Base-by-base conservation (phyloP, 2,329 filamentous ascomycete genomes). In the Orbilia blumenaviensis region DNA sequence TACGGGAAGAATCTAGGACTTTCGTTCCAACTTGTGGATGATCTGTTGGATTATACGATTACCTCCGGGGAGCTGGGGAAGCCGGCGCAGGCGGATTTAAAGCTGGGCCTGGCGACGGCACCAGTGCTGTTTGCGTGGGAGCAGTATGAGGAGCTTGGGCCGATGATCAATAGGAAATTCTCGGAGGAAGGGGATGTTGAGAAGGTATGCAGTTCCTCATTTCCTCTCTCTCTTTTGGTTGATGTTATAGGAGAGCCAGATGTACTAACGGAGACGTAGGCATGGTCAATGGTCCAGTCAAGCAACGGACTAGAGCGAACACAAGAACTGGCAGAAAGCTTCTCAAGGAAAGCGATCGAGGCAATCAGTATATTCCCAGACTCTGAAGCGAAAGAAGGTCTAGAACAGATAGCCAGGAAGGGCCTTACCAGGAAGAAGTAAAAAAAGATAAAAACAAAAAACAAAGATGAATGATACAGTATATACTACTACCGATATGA, bases 81-180 rank as follows among this genome's bases (percentile, higher is more conserved):
- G 84, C 95, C 95, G 1, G 92, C 94, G 3, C 95, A 94, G 42
- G 95, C 95, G 29, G 95, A 99, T 83, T 84, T 99, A 77, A 93
- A 98, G 84, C 85, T 99, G 29, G 95, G 95, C 3, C 87, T 99
- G 69, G 95, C 95, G 46, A 99, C 95, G 10, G 95, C 95, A 10
- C 95, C 95, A 14, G 84, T 99, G 78, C 85, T 99, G 44, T 99
- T 98, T 85, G 95, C 95, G 0, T 99, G 95, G 95, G 94, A 94
- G 84, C 88, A 91, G 78, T 92, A 92, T 80, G 88, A 90, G 23
- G 93, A 95, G 83, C 85, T 99, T 27, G 95, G 95, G 3, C 88
- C 89, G 62, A 85, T 99, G 79, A 95, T 99, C 14, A 95, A 95
- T 50, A 89, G 95, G 83, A 97, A 96, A 84, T 99, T 99, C 82